phyloP scores from a whole-genome alignment of 1,284 basidiomycete species.

The Leccinum pachyderme region DNA sequence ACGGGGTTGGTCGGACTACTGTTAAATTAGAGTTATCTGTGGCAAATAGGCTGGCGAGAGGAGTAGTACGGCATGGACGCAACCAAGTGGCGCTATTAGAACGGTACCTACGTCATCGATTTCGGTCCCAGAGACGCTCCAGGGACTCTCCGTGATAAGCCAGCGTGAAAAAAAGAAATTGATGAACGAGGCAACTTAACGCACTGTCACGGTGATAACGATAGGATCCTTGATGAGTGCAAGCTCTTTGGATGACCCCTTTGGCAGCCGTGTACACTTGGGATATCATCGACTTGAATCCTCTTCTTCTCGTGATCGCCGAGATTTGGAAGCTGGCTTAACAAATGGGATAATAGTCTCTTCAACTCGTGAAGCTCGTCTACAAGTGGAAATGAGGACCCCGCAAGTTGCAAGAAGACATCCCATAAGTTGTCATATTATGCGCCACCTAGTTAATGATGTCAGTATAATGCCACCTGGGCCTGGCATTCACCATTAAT shows the following conservation, averaged over 20 bases:
- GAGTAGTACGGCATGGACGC: neutral
- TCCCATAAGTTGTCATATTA: neutral
- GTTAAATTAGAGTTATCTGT: neutral
- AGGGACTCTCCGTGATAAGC: neutral
- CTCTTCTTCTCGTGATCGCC: neutral
- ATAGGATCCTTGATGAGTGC: neutral
- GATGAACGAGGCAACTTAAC: neutral
- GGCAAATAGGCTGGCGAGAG: neutral
- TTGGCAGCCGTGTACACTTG: neutral
- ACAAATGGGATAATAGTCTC: neutral
- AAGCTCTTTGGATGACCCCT: neutral
- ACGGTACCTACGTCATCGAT: neutral
- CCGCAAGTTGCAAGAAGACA: neutral
- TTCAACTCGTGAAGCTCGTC: neutral
- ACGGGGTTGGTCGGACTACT: neutral
- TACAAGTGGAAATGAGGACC: neutral
- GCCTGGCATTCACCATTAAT: neutral
- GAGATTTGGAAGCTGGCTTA: neutral
- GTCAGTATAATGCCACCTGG: neutral
- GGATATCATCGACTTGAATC: neutral
- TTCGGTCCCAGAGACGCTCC: neutral
- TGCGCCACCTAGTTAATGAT: neutral
- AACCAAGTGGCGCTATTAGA: neutral
- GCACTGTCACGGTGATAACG: neutral
- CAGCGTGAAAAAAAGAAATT: neutral